These are phyloP conservation scores for Lotmaria passim DNA, from an alignment of 208 protist species.

Conservation along the genomic window DNA sequence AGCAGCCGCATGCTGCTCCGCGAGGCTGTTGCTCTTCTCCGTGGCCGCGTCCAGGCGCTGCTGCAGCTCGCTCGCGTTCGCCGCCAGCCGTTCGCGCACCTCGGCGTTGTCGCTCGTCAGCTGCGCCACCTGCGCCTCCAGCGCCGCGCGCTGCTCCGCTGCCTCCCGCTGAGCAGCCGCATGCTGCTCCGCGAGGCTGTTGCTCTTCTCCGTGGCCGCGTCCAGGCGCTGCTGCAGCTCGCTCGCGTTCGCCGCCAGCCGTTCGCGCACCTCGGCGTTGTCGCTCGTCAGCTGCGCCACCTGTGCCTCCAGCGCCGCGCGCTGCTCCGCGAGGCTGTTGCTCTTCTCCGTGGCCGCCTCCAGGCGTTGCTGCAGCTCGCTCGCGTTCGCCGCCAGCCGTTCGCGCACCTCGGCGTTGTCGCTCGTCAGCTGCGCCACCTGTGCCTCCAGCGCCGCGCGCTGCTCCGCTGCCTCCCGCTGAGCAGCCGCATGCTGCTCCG, in stretches of 20 bases:
- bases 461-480: background rate
- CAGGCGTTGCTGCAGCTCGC: slow-evolving; percentile 25
- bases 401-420: slow-evolving; percentile 20
- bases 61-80: slow-evolving; percentile 30
- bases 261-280: slow-evolving; percentile 24
- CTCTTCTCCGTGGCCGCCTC: background rate
- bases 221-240: slow-evolving; percentile 28
- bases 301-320: slow-evolving; percentile 21
- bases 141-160: background rate
- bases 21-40: background rate
- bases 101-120: slow-evolving; percentile 20
- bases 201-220: background rate
- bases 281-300: slow-evolving; percentile 14
- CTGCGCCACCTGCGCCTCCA: slow-evolving; percentile 6
- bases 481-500: no score
- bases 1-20: slow-evolving; percentile 16
- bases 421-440: slow-evolving; percentile 5
- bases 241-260: slow-evolving; percentile 20
- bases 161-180: slow-evolving; percentile 1
- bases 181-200: slow-evolving; percentile 5
- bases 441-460: slow-evolving; percentile 12
- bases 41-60: slow-evolving; percentile 16
- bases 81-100: slow-evolving; percentile 16
- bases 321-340: slow-evolving; percentile 3
- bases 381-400: slow-evolving; percentile 19